Evolutionary conservation across 2,329 filamentous ascomycete genomes (phyloP).

Genomic region (Lasiodiplodia sp.): DNA sequence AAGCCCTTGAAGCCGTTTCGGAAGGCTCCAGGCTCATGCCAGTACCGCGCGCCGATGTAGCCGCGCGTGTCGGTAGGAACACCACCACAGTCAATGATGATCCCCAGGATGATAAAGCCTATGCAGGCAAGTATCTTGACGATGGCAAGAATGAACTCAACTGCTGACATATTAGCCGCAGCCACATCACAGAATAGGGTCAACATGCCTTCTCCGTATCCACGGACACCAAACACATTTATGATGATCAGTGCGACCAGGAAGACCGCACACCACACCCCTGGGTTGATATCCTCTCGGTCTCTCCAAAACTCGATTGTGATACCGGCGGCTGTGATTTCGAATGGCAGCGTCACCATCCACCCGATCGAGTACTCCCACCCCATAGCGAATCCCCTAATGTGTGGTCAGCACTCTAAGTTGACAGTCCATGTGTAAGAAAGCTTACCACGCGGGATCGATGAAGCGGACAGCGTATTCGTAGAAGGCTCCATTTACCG

Average conservation of each 20-base stretch:
- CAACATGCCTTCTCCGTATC: slow-evolving; percentile 49
- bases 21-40: slow-evolving; percentile 65
- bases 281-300: slow-evolving; percentile 32
- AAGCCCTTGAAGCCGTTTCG: slow-evolving; percentile 69
- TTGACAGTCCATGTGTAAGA: no score
- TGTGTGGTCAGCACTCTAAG: no score
- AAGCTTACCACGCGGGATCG: slow-evolving; percentile 50
- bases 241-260: slow-evolving; percentile 47
- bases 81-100: slow-evolving; percentile 66
- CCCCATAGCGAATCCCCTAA: slow-evolving; percentile 42
- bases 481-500: slow-evolving; percentile 51
- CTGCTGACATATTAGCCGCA: slow-evolving; percentile 49
- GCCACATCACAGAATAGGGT: slow-evolving; percentile 55
- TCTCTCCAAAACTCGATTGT: slow-evolving; percentile 47
- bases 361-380: slow-evolving; percentile 47
- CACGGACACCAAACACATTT: slow-evolving; percentile 49
- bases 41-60: slow-evolving; percentile 68
- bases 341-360: slow-evolving; percentile 48
- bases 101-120: slow-evolving; percentile 71
- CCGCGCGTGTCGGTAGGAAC: slow-evolving; percentile 63
- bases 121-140: slow-evolving; percentile 66
- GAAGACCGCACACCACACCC: slow-evolving; percentile 48
- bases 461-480: slow-evolving; percentile 54
- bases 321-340: slow-evolving; percentile 48
- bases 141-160: slow-evolving; percentile 65